Base-by-base conservation (phyloP, 1,284 basidiomycete species). In the Rhodotorula mucilaginosa region DNA sequence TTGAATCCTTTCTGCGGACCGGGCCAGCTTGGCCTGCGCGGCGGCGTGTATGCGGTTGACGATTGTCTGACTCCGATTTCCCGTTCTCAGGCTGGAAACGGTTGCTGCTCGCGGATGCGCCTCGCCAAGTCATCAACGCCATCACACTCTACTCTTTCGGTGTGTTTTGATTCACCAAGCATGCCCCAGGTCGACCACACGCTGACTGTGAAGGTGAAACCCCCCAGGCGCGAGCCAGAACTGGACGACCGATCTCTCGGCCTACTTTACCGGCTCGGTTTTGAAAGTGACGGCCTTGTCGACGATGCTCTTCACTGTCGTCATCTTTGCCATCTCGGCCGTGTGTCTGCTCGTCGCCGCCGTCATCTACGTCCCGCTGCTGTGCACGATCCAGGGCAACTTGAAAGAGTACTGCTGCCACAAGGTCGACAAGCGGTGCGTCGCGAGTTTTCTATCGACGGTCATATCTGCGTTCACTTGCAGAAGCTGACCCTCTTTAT, bases 91-190 rank as follows among this genome's bases (percentile, higher is more conserved):
- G 90, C 81, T 99, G 96, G 96, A 99, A 98, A 83, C 90, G 93
- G 26, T 82, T 97, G 12, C 83, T 98, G 23, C 84, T 98, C 69
- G 93, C 96, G 67, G 96, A 99, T 81, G 93, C 91, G n/a, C 97
- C 96, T 65, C 92, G 96, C 82, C 96, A 99, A 83, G 88, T 90
- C 19, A 97, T 99, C 86, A 98, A 99, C 80, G 94, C 87, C 26
- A 85, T 98, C 77, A 95, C 92, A 18, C 85, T 99, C 19, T 98
- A 93, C 81, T 91, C 92, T 29, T 91, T 98, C 75, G 96, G 89
- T 81, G 86, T 92, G 34, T 87, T 89, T 54, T 2, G 7, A 13
- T 44, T 12, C 39, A 7, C 12, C 39, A 12, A 44, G 39, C 39
- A 6, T 10, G 39, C 39, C 39, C 39, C 39, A 12, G 13, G 39